Base-by-base conservation (phyloP, 2,329 filamentous ascomycete species). In the Penicillium vulpinum region DNA sequence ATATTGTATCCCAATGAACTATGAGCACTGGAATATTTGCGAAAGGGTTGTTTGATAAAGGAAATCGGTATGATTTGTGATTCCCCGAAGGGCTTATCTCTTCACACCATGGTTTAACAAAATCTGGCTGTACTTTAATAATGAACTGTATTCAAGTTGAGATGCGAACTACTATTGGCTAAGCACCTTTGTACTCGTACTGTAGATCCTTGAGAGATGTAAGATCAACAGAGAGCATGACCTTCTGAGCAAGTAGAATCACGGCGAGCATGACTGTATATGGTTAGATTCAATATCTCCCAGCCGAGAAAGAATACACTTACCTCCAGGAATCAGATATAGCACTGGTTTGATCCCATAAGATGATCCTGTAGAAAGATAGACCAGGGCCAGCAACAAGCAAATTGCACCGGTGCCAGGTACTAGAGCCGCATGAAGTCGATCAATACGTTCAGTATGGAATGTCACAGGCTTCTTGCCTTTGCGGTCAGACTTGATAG, bases 131-230 rank as follows among this genome's bases (percentile, higher is more conserved):
- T 45, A 46, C 36, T 51, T n/a, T 43, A 51, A 36, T 49, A 44
- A 40, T 54, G 24, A 56, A 41, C 28, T 28, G 35, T 28, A 29
- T 44, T 28, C 24, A 51, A 16, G 18, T 22, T 28, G 41, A n/a
- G 11, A 31, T 22, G 21, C 11, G 16, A 45, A 44, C 9, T 28
- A n/a, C 16, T 50, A 16, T 16, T 39, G 24, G 18, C 48, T 70
- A 76, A 26, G 73, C 75, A 33, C 75, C 75, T 63, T 78, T 78
- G 54, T 75, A 77, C 31, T 70, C 70, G 58, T 78, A 78, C 38
- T 70, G 72, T 44, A 78, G 69, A 55, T 67, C 62, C 57, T 77
- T 72, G 36, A 78, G 70, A 35, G 70, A 58, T 15, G 64, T 64
- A 10, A 77, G 58, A 56, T 78, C 72, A 51, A 78, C 74, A 41